Conservation (phyloP, 441 rosid species). For the Flueggea neowawraea region DNA sequence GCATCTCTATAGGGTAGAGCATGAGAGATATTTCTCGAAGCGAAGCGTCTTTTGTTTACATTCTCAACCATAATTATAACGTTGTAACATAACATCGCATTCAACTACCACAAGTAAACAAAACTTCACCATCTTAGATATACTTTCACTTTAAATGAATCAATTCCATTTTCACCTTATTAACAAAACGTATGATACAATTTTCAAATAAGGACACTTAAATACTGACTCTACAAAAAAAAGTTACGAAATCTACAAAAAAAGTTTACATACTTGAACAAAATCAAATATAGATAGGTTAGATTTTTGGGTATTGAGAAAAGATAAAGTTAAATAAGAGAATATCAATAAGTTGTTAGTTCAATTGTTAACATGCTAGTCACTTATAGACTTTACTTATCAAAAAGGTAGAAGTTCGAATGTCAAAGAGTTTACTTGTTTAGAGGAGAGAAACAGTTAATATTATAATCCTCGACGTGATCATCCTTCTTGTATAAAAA, state of each 20-base stretch:
- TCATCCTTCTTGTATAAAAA: background rate
- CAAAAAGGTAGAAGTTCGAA: background rate
- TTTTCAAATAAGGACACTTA: background rate
- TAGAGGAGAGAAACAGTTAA: background rate
- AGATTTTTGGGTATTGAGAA: no score
- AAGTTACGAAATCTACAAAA: no score
- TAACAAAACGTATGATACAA: background rate
- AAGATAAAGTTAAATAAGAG: background rate
- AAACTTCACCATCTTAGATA: conserved; percentile 14
- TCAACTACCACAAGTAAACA: conserved; percentile 13
- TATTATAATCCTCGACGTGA: background rate
- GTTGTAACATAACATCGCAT: conserved; percentile 5
- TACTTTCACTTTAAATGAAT: conserved; percentile 3
- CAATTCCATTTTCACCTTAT: background rate
- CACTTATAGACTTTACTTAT: no score
- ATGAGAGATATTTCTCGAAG: no score
- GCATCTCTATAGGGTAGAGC: no score
- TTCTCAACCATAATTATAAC: conserved; percentile 13
- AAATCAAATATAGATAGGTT: no score
- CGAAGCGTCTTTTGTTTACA: background rate
- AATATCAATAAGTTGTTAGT: background rate
- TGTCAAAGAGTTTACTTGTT: background rate
- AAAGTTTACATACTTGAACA: background rate
- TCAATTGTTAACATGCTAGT: no score
- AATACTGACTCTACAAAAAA: no score